Evolutionary conservation across 2,329 filamentous ascomycete genomes (phyloP).

Genomic region (Teratosphaeria pseudoeucalypti): DNA sequence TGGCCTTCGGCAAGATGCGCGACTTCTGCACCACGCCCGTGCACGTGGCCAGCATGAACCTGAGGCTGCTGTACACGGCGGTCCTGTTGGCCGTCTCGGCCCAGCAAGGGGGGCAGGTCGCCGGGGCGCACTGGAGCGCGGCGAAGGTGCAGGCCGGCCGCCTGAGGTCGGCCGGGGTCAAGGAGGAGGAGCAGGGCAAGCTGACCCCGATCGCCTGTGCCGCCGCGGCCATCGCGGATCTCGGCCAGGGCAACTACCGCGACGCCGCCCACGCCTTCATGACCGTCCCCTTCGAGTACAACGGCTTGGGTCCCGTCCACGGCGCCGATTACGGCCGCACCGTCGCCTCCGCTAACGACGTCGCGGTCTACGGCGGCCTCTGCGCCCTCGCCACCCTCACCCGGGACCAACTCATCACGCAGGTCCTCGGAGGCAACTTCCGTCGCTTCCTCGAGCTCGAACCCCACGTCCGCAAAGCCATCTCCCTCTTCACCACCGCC

Average conservation of each 20-base stretch:
- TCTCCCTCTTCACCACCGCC: conserved; percentile 78
- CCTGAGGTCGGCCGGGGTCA: conserved; percentile 32
- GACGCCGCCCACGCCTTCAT: conserved; percentile 67
- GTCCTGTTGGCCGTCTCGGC: conserved; percentile 61
- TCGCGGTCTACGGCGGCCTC: conserved; percentile 85
- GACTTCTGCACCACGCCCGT: conserved; percentile 76
- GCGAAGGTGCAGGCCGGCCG: conserved; percentile 49
- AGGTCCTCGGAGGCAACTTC: conserved; percentile 76
- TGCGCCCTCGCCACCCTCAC: conserved; percentile 86
- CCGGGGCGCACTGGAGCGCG: conserved; percentile 39
- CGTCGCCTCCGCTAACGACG: conserved; percentile 71
- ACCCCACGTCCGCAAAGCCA: conserved; percentile 84
- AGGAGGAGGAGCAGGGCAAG: conserved; percentile 48
- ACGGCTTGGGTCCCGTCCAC: conserved; percentile 32
- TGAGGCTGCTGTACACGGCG: conserved; percentile 65
- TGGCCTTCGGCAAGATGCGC: conserved; percentile 77
- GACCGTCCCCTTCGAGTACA: conserved; percentile 43
- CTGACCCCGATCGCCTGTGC: conserved; percentile 55
- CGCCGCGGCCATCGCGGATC: conserved; percentile 51
- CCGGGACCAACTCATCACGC: conserved; percentile 59
- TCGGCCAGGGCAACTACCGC: conserved; percentile 46
- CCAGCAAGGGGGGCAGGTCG: conserved; percentile 29
- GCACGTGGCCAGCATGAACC: conserved; percentile 73
- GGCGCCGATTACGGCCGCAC: conserved; percentile 53
- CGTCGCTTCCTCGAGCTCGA: conserved; percentile 84